phyloP scores from a whole-genome alignment of 805 yeast species.

The Lachancea meyersii region DNA sequence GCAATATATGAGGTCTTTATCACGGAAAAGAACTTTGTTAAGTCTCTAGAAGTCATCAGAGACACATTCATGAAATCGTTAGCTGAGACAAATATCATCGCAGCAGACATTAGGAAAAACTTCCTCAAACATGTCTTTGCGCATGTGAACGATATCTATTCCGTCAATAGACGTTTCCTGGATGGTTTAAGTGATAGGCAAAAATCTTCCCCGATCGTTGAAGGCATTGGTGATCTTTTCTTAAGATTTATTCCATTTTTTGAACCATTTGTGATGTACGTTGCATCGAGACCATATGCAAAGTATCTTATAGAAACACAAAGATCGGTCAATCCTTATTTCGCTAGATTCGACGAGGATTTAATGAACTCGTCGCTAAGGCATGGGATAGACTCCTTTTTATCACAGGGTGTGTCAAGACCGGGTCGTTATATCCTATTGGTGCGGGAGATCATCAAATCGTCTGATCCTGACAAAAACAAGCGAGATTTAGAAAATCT shows the following conservation, averaged over 20 bases:
- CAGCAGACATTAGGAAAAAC: slow-evolving; percentile 82
- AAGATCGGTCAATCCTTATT: slow-evolving; percentile 79
- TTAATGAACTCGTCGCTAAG: slow-evolving; percentile 57
- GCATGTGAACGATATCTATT: slow-evolving; percentile 79
- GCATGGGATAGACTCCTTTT: slow-evolving; percentile 79
- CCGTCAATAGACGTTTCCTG: slow-evolving; percentile 76
- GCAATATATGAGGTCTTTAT: slow-evolving; percentile 88
- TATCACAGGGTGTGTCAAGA: slow-evolving; percentile 92
- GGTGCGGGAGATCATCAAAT: slow-evolving; percentile 76
- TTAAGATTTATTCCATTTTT: slow-evolving; percentile 77
- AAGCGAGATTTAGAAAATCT: slow-evolving; percentile 43
- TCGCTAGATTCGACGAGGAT: slow-evolving; percentile 89
- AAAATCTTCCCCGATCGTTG: slow-evolving; percentile 75
- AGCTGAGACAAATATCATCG: slow-evolving; percentile 78
- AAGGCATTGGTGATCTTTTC: slow-evolving; percentile 80
- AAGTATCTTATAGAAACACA: slow-evolving; percentile 93
- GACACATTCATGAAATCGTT: slow-evolving; percentile 93
- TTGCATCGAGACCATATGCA: slow-evolving; percentile 92
- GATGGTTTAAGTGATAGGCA: slow-evolving; percentile 87
- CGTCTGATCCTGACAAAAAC: slow-evolving; percentile 71
- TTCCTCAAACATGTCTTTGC: slow-evolving; percentile 89
- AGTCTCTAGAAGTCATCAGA: slow-evolving; percentile 85
- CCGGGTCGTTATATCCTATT: slow-evolving; percentile 91
- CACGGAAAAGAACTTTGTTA: slow-evolving; percentile 92
- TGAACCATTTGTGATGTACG: slow-evolving; percentile 88